phyloP scores from a whole-genome alignment of 306 rosid species.

The Bauhinia variegata region DNA sequence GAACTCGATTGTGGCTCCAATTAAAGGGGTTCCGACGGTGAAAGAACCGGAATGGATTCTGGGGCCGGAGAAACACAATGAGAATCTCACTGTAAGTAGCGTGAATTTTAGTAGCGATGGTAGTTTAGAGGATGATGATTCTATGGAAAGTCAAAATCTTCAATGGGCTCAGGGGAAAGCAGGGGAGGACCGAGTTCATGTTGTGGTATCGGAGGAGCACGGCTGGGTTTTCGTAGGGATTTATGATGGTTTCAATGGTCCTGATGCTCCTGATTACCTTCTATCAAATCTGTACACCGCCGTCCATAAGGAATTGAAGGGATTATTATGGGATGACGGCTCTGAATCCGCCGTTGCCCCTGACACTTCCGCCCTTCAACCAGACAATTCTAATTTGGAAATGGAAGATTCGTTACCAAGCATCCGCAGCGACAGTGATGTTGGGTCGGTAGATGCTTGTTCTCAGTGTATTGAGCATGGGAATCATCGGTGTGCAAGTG shows the following conservation, averaged over 20 bases:
- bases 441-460: conserved; percentile 51
- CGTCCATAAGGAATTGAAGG: conserved; percentile 86
- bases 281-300: conserved; percentile 69
- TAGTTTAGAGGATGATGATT: conserved; percentile 86
- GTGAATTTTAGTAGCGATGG: conserved; percentile 91
- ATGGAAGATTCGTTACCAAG: conserved; percentile 33
- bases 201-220: conserved; percentile 93
- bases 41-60: conserved; percentile 82
- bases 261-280: conserved; percentile 93
- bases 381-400: conserved; percentile 39
- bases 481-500: conserved; percentile 57
- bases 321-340: conserved; percentile 84
- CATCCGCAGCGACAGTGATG: conserved; percentile 32
- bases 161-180: conserved; percentile 99
- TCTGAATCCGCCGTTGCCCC: conserved; percentile 35
- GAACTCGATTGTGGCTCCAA: conserved; percentile 74
- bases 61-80: conserved; percentile 63
- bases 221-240: conserved; percentile 99
- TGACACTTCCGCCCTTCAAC: conserved; percentile 38
- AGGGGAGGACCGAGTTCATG: conserved; percentile 96
- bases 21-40: conserved; percentile 48
- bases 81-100: conserved; percentile 76
- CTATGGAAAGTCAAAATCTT: conserved; percentile 76
- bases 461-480: conserved; percentile 64
- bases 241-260: conserved; percentile 95